A percentile compares a stretch with the other conserved stretches of the same genome.
phyloP scores from a whole-genome alignment of 169 alveolate genomes.

The Amoebophrya sp. region DNA sequence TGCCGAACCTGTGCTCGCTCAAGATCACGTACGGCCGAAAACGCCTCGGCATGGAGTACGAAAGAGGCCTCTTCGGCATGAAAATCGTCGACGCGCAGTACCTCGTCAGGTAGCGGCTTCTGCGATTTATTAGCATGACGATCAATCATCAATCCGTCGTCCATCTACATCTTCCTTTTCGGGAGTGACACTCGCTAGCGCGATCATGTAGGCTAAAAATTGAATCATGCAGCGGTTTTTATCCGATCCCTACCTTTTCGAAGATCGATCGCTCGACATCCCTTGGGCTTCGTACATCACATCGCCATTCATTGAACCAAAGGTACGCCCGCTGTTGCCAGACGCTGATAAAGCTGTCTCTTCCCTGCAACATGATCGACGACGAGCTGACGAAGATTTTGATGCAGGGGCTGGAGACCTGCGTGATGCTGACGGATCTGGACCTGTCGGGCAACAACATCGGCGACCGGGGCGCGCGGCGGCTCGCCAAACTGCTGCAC shows the following conservation, averaged over 20 bases:
- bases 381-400: constrained; percentile 29
- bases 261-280: no score
- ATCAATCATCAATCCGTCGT: no score
- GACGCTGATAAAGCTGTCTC: not conserved
- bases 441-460: constrained; percentile 13
- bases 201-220: no score
- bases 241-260: no score
- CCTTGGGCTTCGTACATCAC: no score
- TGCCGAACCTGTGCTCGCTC: not conserved
- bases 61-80: constrained; percentile 37
- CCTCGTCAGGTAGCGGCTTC: no score
- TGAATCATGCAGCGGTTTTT: no score
- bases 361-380: constrained; percentile 30
- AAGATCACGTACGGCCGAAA: not conserved
- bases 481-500: constrained; percentile 19
- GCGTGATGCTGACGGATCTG: not conserved
- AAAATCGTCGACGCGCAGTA: constrained; percentile 27
- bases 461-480: constrained; percentile 29
- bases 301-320: no score
- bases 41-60: constrained; percentile 37
- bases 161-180: no score
- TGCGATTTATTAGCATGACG: no score
- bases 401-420: not conserved
- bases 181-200: no score
- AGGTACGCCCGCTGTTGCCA: not conserved